These are phyloP conservation scores for Coemansia sp. DNA, from an alignment of 192 early-diverging fungal genomes.

Conservation along the genomic window DNA sequence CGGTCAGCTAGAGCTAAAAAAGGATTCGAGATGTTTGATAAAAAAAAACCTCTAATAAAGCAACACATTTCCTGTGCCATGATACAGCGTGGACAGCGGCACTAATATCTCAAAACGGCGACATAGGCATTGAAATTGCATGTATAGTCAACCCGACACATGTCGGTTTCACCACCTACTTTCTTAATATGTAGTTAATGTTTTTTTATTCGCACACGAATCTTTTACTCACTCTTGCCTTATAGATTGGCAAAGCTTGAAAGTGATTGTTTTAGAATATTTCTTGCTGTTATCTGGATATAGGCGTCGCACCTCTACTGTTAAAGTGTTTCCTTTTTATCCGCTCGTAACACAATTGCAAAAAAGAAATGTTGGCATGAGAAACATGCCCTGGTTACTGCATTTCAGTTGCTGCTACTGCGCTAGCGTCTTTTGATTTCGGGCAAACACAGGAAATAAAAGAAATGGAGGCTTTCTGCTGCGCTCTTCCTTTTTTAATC, in stretches of 20 bases:
- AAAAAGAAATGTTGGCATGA: neutral
- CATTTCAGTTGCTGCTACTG: neutral
- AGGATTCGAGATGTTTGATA: too few relatives aligned
- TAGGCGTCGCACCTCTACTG: neutral
- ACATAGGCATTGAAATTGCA: neutral
- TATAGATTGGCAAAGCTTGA: neutral
- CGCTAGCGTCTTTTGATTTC: too few relatives aligned
- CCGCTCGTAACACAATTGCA: neutral
- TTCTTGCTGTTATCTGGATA: neutral
- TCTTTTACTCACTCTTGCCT: neutral
- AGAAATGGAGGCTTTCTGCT: neutral
- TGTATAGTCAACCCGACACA: neutral
- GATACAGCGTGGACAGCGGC: too few relatives aligned
- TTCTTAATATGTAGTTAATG: neutral
- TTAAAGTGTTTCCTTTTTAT: neutral
- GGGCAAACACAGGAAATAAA: too few relatives aligned
- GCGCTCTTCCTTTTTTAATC: neutral
- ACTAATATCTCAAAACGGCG: too few relatives aligned
- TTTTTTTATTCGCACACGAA: neutral
- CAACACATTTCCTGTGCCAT: too few relatives aligned
- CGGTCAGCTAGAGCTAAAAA: too few relatives aligned
- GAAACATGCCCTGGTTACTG: neutral
- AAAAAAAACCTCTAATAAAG: neutral
- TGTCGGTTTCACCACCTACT: neutral
- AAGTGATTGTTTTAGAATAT: neutral